Conservation (phyloP, 2,329 filamentous ascomycete genomes). For the Venturia oleaginea region DNA sequence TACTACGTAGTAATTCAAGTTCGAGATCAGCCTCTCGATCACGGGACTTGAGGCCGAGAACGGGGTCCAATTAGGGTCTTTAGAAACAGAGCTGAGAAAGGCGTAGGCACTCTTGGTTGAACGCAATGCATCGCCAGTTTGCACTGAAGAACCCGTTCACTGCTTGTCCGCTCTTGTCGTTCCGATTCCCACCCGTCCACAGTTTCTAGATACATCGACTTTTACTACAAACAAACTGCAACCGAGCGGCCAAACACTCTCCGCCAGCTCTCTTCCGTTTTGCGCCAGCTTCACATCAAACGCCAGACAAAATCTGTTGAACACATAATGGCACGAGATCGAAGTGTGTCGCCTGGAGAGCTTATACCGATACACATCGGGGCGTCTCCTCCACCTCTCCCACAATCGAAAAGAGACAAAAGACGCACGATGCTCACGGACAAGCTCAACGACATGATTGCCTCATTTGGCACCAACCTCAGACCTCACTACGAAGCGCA, state of each 20-base stretch:
- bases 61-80: no score
- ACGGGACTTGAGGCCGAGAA: no score
- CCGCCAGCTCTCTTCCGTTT: not conserved
- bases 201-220: not conserved
- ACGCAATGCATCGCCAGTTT: not conserved
- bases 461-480: constrained; percentile 69
- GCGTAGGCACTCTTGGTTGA: not conserved
- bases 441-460: constrained; percentile 64
- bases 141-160: not conserved
- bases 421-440: constrained; percentile 75
- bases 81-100: not conserved
- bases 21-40: no score
- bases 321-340: constrained; percentile 14
- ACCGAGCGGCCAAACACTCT: not conserved
- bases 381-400: constrained; percentile 9
- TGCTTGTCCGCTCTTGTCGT: not conserved
- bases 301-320: not conserved
- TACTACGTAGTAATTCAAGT: not conserved
- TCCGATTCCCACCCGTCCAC: not conserved
- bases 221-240: not conserved
- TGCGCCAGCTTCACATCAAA: constrained; percentile 3
- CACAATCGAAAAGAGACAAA: constrained; percentile 74
- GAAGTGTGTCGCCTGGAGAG: constrained; percentile 13
- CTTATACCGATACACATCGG: constrained; percentile 33
- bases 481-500: constrained; percentile 82